These are phyloP conservation scores for Thecaphora thlaspeos DNA, from an alignment of 1,284 basidiomycete genomes.

Conservation along the genomic window DNA sequence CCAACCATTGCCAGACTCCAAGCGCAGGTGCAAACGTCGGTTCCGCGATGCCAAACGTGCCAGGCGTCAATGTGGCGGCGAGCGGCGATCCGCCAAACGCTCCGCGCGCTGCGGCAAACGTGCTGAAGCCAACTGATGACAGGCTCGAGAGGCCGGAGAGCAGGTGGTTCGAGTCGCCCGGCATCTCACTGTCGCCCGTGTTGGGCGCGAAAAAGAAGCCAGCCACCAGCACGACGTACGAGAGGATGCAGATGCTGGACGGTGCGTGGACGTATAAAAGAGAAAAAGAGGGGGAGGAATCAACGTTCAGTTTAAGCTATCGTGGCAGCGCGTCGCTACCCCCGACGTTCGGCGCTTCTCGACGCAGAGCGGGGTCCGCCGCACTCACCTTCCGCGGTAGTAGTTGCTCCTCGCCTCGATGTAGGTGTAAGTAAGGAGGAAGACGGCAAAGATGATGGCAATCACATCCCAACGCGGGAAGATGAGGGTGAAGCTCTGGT, in stretches of 20 bases:
- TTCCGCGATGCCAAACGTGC: constrained; percentile 1
- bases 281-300: not conserved
- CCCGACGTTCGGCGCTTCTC: not conserved
- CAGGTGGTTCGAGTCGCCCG: constrained; percentile 32
- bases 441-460: constrained; percentile 74
- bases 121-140: constrained; percentile 4
- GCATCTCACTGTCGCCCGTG: constrained; percentile 44
- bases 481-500: constrained; percentile 64
- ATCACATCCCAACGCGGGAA: constrained; percentile 99
- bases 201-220: constrained; percentile 56
- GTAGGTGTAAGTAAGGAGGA: constrained; percentile 97
- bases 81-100: constrained; percentile 15
- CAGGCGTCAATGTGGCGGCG: constrained; percentile 7
- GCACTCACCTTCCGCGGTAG: constrained; percentile 48
- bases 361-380: not conserved
- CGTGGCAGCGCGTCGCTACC: no score
- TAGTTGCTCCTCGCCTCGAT: constrained; percentile 98
- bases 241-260: constrained; percentile 51
- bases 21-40: constrained; percentile 11
- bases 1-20: constrained; percentile 9
- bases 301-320: no score
- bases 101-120: constrained; percentile 13
- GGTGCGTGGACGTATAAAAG: not conserved
- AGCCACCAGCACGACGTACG: constrained; percentile 50
- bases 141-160: constrained; percentile 1